These are phyloP conservation scores for Floccularia luteovirens DNA, from an alignment of 768 basidiomycete species.

Conservation along the genomic window DNA sequence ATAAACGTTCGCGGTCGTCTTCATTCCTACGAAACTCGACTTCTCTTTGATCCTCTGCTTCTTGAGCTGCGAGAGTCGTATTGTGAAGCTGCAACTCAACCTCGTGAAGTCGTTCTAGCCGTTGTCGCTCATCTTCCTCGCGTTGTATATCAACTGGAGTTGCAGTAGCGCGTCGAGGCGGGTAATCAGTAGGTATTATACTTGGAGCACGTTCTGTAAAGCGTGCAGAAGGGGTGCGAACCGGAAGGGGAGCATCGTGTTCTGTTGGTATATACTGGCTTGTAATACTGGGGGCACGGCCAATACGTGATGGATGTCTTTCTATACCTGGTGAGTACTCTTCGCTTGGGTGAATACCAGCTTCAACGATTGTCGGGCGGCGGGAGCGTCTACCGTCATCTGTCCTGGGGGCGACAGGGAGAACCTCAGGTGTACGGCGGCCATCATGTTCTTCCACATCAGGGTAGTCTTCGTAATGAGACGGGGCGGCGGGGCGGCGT, in stretches of 20 bases:
- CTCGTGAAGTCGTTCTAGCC: constrained; percentile 48
- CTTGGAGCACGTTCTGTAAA: not conserved
- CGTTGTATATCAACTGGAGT: constrained; percentile 31
- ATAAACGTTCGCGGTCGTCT: constrained; percentile 54
- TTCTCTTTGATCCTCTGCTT: constrained; percentile 60
- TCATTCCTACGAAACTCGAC: constrained; percentile 57
- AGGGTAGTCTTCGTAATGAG: constrained; percentile 7
- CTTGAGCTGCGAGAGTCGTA: constrained; percentile 39
- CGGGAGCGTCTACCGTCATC: not conserved
- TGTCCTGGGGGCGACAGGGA: not conserved
- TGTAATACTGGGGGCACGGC: not conserved
- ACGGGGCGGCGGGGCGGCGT: constrained; percentile 9
- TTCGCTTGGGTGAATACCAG: not conserved
- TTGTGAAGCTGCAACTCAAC: constrained; percentile 43
- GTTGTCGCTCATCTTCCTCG: constrained; percentile 42
- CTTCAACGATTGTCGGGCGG: not conserved
- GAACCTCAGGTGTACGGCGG: constrained; percentile 4
- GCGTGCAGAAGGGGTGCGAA: not conserved
- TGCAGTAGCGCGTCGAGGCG: constrained; percentile 21
- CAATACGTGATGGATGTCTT: not conserved
- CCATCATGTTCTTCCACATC: constrained; percentile 3
- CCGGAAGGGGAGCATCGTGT: not conserved
- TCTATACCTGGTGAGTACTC: too few relatives aligned
- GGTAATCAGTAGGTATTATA: constrained; percentile 6
- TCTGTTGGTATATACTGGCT: not conserved